These are phyloP conservation scores for Maudiozyma serrabonitensis DNA, from an alignment of 805 yeast species.

Conservation along the genomic window DNA sequence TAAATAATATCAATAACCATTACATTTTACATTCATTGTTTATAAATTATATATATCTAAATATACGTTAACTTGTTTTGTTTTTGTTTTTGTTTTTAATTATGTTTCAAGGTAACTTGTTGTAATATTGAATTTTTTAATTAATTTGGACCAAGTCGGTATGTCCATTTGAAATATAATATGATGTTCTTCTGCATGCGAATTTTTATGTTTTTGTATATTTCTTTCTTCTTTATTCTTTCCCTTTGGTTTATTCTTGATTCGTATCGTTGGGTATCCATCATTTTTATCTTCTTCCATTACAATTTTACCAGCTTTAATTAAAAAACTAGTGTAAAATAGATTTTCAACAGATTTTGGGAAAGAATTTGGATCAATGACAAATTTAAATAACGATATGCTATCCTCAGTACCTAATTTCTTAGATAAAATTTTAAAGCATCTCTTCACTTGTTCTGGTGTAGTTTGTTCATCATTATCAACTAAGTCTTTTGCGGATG, in stretches of 20 bases:
- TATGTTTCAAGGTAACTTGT: conserved; percentile 11
- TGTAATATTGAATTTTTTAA: conserved; percentile 45
- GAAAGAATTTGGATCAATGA: conserved; percentile 69
- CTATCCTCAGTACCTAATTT: conserved; percentile 28
- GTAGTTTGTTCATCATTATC: conserved; percentile 54
- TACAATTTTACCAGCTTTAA: conserved; percentile 58
- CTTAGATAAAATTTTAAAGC: conserved; percentile 35
- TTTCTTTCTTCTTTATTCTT: conserved; percentile 16
- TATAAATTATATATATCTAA: background rate
- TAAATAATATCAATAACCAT: background rate
- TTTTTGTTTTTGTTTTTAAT: background rate
- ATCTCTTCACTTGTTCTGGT: conserved; percentile 49
- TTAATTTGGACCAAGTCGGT: conserved; percentile 52
- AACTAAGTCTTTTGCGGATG: conserved; percentile 33
- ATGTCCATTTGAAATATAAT: conserved; percentile 64
- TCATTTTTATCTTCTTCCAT: conserved; percentile 45
- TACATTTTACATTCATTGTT: too few species aligned
- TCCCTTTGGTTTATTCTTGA: conserved; percentile 25
- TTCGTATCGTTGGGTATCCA: conserved; percentile 35
- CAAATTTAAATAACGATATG: conserved; percentile 53
- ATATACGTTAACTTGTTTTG: background rate
- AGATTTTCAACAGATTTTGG: conserved; percentile 75
- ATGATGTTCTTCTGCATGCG: conserved; percentile 38
- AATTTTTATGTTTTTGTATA: conserved; percentile 19
- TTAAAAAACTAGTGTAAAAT: conserved; percentile 71